Percentiles rank a stretch among this genome's conserved stretches.
These are phyloP conservation scores for Pseudocercospora eumusae DNA, from an alignment of 2,329 filamentous ascomycete species.

Conservation along the genomic window DNA sequence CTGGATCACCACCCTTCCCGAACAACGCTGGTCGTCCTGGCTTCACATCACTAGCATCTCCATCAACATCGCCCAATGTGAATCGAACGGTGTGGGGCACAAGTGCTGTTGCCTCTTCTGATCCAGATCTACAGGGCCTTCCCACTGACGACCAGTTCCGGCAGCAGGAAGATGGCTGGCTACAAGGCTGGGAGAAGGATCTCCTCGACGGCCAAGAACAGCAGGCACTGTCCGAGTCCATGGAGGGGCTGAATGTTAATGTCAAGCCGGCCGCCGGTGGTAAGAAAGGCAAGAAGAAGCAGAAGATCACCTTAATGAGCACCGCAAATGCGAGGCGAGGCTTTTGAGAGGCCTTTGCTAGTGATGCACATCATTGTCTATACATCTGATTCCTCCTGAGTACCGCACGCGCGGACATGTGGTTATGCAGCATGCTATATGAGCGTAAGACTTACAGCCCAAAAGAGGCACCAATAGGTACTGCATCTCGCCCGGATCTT, in stretches of 20 bases:
- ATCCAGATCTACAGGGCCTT: slow-evolving; percentile 46
- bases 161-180: slow-evolving; percentile 75
- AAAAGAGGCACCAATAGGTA: neutral
- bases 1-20: slow-evolving; percentile 49
- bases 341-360: neutral
- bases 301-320: slow-evolving; percentile 70
- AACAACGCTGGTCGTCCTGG: slow-evolving; percentile 61
- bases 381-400: neutral
- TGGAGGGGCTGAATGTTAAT: slow-evolving; percentile 24
- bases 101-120: slow-evolving; percentile 61
- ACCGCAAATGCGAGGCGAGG: slow-evolving; percentile 49
- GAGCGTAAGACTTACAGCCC: neutral
- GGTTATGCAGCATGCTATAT: slow-evolving; percentile 3
- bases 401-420: neutral
- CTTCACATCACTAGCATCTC: slow-evolving; percentile 70
- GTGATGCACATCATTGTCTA: neutral
- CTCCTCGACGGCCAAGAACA: slow-evolving; percentile 66
- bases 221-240: slow-evolving; percentile 22
- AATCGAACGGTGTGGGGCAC: slow-evolving; percentile 93
- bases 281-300: slow-evolving; percentile 64
- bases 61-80: slow-evolving; percentile 77
- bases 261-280: slow-evolving; percentile 51
- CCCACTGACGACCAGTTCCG: slow-evolving; percentile 43
- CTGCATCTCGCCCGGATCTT: no score
- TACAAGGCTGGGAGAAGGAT: slow-evolving; percentile 79